Evolutionary conservation across 23 red algal genomes (phyloP).

Genomic region (Gracilaria vermiculophylla): DNA sequence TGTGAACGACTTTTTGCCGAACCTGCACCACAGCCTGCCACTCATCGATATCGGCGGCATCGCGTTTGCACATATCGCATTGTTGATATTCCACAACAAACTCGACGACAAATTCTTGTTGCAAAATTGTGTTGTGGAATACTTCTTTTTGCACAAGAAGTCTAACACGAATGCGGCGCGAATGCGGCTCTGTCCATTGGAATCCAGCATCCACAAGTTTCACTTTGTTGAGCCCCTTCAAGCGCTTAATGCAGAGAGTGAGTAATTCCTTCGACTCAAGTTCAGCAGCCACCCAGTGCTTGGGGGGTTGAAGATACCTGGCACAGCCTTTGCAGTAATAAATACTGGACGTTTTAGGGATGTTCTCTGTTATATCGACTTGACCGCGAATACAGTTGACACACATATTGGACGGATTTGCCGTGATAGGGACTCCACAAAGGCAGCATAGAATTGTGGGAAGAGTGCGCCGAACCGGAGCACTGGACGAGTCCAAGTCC

Average conservation of each 20-base stretch:
- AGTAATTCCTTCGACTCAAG: slow-evolving; percentile 95
- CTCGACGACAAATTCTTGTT: slow-evolving; percentile 95
- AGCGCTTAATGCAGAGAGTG: slow-evolving; percentile 75
- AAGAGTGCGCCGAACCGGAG: background rate
- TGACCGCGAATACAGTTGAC: slow-evolving; percentile 79
- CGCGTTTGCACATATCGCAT: slow-evolving; percentile 91
- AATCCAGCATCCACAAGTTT: slow-evolving; percentile 97
- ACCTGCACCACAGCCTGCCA: slow-evolving; percentile 99
- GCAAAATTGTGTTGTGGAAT: slow-evolving; percentile 80
- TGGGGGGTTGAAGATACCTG: slow-evolving; percentile 84
- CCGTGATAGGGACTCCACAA: slow-evolving; percentile 85
- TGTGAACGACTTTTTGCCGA: slow-evolving; percentile 96
- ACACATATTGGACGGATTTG: slow-evolving; percentile 95
- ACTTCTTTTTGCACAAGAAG: slow-evolving; percentile 97
- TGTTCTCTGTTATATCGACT: slow-evolving; percentile 89
- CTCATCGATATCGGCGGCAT: slow-evolving; percentile 96
- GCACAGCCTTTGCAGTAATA: slow-evolving; percentile 94
- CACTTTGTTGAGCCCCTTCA: slow-evolving; percentile 89
- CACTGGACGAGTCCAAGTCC: slow-evolving; percentile 14
- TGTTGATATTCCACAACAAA: slow-evolving; percentile 93
- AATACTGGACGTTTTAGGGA: slow-evolving; percentile 84
- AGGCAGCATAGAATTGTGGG: slow-evolving; percentile 85
- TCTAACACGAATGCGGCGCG: slow-evolving; percentile 85
- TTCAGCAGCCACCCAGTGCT: slow-evolving; percentile 86
- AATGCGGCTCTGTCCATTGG: slow-evolving; percentile 98